phyloP scores from a whole-genome alignment of 2,329 filamentous ascomycete genomes.

The Ophiostoma sp. region DNA sequence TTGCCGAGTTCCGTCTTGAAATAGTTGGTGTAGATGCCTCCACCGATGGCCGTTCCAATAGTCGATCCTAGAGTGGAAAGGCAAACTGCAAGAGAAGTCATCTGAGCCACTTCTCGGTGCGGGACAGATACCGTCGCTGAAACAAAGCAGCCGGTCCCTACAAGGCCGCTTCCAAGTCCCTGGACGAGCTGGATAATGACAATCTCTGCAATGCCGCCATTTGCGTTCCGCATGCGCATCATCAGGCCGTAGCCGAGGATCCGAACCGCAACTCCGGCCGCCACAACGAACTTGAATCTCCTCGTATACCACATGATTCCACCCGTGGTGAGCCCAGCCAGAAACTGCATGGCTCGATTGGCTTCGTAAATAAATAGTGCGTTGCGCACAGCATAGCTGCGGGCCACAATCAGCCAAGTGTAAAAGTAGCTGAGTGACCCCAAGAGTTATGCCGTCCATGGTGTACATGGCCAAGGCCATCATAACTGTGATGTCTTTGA shows the following conservation, averaged over 20 bases:
- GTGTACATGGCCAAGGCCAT: constrained; percentile 44
- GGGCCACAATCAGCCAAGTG: constrained; percentile 47
- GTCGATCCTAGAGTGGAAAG: constrained; percentile 44
- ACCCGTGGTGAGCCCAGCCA: constrained; percentile 45
- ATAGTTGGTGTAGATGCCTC: constrained; percentile 50
- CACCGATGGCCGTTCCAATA: constrained; percentile 46
- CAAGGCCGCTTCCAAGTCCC: constrained; percentile 48
- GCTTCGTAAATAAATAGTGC: constrained; percentile 45
- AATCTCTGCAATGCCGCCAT: constrained; percentile 47
- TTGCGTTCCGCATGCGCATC: constrained; percentile 48
- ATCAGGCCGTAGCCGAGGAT: constrained; percentile 52
- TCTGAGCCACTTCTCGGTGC: constrained; percentile 48
- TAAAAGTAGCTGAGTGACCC: constrained; percentile 51
- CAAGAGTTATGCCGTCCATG: constrained; percentile 47
- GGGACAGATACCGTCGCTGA: constrained; percentile 48
- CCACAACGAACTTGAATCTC: constrained; percentile 49
- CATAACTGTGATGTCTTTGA: constrained; percentile 46
- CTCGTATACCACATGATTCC: constrained; percentile 34
- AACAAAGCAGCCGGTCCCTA: constrained; percentile 46
- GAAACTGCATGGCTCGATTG: constrained; percentile 46
- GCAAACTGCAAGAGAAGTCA: constrained; percentile 48
- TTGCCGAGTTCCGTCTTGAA: constrained; percentile 41
- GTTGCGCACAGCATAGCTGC: constrained; percentile 42
- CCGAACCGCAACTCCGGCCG: constrained; percentile 44
- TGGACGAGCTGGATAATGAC: constrained; percentile 51